A percentile compares a stretch with the other conserved stretches of the same genome.
These are phyloP conservation scores for Boehmeria nivea DNA, from an alignment of 306 rosid species.

Conservation along the genomic window DNA sequence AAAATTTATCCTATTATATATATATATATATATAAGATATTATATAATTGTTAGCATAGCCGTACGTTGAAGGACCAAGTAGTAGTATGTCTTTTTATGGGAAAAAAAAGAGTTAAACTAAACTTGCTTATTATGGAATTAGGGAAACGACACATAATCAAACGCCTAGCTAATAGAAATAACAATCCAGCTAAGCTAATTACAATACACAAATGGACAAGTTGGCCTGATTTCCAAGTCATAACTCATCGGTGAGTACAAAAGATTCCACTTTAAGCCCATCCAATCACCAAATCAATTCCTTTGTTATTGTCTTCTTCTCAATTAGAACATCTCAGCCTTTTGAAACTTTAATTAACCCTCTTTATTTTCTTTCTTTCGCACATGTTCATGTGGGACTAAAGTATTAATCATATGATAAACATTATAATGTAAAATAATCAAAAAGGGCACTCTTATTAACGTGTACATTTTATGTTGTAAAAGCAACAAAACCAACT, in stretches of 20 bases:
- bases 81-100: too few species aligned
- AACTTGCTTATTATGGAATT: too few species aligned
- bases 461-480: background rate
- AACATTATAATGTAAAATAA: background rate
- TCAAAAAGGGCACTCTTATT: background rate
- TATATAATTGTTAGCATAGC: too few species aligned
- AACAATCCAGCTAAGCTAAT: too few species aligned
- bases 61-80: too few species aligned
- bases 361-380: background rate
- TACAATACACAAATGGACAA: background rate
- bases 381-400: conserved; percentile 7
- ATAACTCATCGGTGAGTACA: background rate
- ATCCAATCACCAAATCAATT: background rate
- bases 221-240: background rate
- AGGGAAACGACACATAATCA: too few species aligned
- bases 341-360: too few species aligned
- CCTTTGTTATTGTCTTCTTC: background rate
- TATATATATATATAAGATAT: too few species aligned
- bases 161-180: too few species aligned
- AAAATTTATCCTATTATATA: too few species aligned
- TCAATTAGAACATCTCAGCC: background rate
- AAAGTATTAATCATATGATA: background rate
- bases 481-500: conserved; percentile 11
- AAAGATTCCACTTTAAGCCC: background rate
- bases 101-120: too few species aligned